Evolutionary conservation across 2,329 filamentous ascomycete species (phyloP).

Genomic region (Clonostachys rosea): DNA sequence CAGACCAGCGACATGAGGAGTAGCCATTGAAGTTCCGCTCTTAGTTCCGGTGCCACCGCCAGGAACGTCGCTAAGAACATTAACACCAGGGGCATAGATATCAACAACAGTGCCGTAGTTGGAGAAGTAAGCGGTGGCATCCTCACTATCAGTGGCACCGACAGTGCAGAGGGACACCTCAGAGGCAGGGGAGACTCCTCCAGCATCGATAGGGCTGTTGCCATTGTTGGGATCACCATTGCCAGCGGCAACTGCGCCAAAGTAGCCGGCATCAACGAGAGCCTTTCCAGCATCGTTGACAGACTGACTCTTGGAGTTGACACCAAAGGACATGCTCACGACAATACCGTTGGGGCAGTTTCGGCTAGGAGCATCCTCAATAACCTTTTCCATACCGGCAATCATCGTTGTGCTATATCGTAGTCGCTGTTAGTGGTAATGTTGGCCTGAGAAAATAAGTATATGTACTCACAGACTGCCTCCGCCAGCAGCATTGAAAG

Average conservation of each 20-base stretch:
- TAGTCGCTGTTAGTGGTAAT: no score
- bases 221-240: constrained; percentile 36
- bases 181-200: constrained; percentile 39
- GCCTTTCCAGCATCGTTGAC: constrained; percentile 45
- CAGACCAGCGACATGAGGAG: constrained; percentile 57
- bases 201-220: constrained; percentile 33
- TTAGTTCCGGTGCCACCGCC: constrained; percentile 37
- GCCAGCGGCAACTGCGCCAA: constrained; percentile 52
- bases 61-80: constrained; percentile 36
- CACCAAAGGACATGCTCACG: constrained; percentile 54
- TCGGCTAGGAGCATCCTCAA: constrained; percentile 29
- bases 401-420: constrained; percentile 25
- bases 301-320: constrained; percentile 30
- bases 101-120: constrained; percentile 44
- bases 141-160: constrained; percentile 33
- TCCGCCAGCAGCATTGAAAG: constrained; percentile 29
- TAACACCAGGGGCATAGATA: constrained; percentile 44
- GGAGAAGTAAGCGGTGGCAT: constrained; percentile 38
- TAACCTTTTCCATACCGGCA: constrained; percentile 44
- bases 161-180: constrained; percentile 45
- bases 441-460: no score
- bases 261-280: constrained; percentile 39
- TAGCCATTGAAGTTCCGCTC: constrained; percentile 52
- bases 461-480: constrained; percentile 9
- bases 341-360: constrained; percentile 24